Evolutionary conservation across 176 grass and related monocot genomes (phyloP), one percentile per base, ranked within the genome.

Genomic region (Oryza brachyantha): DNA sequence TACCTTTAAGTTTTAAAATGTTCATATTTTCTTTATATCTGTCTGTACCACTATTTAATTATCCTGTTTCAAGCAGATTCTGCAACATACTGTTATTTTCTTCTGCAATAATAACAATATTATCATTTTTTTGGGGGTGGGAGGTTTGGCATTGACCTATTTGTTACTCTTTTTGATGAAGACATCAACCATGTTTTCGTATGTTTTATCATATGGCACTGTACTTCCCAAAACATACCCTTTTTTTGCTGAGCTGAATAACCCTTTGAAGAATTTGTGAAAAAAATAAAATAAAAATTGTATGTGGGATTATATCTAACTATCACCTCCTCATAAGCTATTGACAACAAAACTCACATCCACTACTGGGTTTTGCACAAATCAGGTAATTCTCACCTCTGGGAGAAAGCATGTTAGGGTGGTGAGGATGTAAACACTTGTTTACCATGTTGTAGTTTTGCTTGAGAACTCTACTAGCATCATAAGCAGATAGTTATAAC

Each of bases 101-200:
- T 79, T 39, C 27, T 6, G 41, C 55, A 14, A 66, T 85, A 72
- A 35, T 59, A 75, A 70, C 26, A 5, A 72, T 58, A 55, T 79
- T 81, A 12, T 61, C 26, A 73, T 82, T 36, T n/a, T n/a, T n/a
- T n/a, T n/a, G n/a, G n/a, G n/a, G n/a, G n/a, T 24, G 26, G 17
- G 37, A 4, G 60, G 69, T 40, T 54, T 65, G 9, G 6, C 24
- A 10, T 22, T 38, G 58, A 66, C 32, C 14, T 40, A 40, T 39
- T 5, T 22, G 10, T 64, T 19, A 52, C 19, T 2, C 39, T 75
- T 35, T 32, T 29, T 69, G 64, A 52, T 78, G 74, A 72, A 71
- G 16, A 16, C 12, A 54, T 28, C 38, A 12, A 64, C 46, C 16
- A 3, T 73, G 27, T 11, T 61, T 16, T 61, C n/a, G 13, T 55